Conservation (phyloP, 306 rosid species). For the Argentina anserina region DNA sequence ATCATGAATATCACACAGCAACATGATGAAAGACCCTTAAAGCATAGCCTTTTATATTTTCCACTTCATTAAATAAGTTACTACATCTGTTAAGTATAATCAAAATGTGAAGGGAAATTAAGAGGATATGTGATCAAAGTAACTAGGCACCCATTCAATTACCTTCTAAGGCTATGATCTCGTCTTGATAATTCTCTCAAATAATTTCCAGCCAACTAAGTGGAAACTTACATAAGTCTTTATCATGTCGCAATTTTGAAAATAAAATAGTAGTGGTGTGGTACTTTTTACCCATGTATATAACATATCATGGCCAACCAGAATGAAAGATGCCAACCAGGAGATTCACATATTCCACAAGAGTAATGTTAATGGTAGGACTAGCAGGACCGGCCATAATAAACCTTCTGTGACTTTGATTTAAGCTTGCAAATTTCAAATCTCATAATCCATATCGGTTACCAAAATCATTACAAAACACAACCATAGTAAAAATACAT, state of each 20-base stretch:
- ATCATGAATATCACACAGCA: background rate
- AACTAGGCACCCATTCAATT: background rate
- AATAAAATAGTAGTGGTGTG: too few relatives aligned
- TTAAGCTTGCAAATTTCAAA: background rate
- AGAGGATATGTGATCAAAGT: background rate
- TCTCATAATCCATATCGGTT: background rate
- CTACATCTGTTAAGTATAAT: background rate
- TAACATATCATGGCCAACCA: background rate
- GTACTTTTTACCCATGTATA: too few relatives aligned
- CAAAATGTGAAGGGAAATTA: background rate
- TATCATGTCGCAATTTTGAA: background rate
- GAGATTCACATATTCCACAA: background rate
- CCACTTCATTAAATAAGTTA: background rate
- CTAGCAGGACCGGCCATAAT: background rate
- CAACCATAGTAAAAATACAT: background rate
- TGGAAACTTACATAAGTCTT: background rate
- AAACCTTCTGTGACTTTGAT: background rate
- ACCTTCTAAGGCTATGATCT: background rate
- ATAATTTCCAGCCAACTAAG: background rate
- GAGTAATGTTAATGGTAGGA: background rate
- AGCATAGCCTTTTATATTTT: background rate
- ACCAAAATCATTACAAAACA: background rate
- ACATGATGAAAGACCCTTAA: background rate
- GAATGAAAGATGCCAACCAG: background rate
- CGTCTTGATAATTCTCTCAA: background rate